phyloP scores from a whole-genome alignment of 768 basidiomycete species.

The Collybia nuda region DNA sequence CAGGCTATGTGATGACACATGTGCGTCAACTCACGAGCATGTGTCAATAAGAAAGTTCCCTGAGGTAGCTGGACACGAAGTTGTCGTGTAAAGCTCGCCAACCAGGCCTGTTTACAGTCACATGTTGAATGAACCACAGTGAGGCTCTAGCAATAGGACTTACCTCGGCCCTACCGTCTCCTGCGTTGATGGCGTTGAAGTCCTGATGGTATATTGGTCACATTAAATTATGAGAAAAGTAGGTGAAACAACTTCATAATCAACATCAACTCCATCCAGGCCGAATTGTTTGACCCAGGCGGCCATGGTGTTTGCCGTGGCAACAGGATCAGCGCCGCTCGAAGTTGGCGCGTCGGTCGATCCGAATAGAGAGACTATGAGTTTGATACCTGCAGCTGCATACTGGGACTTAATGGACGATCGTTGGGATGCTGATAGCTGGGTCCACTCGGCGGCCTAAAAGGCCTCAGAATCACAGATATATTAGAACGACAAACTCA shows the following conservation, averaged over 20 bases:
- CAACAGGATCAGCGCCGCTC: conserved; percentile 41
- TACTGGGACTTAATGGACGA: conserved; percentile 45
- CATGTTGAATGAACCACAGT: not conserved
- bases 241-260: conserved; percentile 40
- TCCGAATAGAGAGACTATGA: conserved; percentile 59
- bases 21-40: conserved; percentile 42
- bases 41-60: conserved; percentile 48
- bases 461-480: not conserved
- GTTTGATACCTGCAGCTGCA: conserved; percentile 52
- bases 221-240: not conserved
- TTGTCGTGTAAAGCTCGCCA: conserved; percentile 48
- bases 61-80: conserved; percentile 46
- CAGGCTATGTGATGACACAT: too few relatives aligned
- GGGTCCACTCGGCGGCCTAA: conserved; percentile 44
- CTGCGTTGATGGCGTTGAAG: conserved; percentile 45
- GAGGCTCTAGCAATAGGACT: conserved; percentile 17
- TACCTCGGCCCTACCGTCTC: conserved; percentile 41
- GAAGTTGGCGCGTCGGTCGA: conserved; percentile 47
- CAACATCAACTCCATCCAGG: conserved; percentile 60
- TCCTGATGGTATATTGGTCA: conserved; percentile 32
- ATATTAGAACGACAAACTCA: not conserved
- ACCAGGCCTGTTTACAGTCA: conserved; percentile 35
- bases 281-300: conserved; percentile 47
- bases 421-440: conserved; percentile 36
- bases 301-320: conserved; percentile 49